Conservation (phyloP, 2,329 filamentous ascomycete species). For the Davidsoniella neocaledoniae region DNA sequence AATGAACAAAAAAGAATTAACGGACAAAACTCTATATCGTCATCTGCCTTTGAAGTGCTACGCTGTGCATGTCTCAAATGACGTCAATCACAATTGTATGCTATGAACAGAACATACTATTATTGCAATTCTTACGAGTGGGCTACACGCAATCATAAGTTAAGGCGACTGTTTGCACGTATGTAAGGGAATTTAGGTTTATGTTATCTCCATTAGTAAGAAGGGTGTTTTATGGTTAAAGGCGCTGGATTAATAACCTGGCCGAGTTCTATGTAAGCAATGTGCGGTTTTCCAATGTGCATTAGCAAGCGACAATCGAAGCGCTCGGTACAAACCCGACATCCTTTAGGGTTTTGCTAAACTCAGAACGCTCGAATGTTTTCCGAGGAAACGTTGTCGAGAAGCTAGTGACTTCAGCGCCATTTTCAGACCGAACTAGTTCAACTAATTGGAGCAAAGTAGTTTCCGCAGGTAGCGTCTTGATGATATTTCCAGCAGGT, state of each 20-base stretch:
- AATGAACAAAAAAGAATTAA: slow-evolving; percentile 14
- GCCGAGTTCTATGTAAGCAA: no score
- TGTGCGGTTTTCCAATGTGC: no score
- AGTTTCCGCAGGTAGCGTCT: slow-evolving; percentile 75
- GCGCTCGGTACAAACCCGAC: slow-evolving; percentile 79
- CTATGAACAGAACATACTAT: no score
- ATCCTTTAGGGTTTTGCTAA: slow-evolving; percentile 84
- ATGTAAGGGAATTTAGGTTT: no score
- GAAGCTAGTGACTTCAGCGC: slow-evolving; percentile 56
- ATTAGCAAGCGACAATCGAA: slow-evolving; percentile 34
- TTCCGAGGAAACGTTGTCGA: slow-evolving; percentile 78
- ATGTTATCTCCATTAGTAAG: no score
- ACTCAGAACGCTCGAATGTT: slow-evolving; percentile 55
- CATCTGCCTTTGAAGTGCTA: neutral
- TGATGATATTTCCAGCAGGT: slow-evolving; percentile 55
- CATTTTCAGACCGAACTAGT: slow-evolving; percentile 54
- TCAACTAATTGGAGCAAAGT: slow-evolving; percentile 87
- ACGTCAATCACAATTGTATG: no score
- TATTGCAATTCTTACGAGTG: no score
- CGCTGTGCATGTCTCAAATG: neutral
- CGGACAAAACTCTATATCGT: neutral
- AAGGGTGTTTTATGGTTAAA: no score
- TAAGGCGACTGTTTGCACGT: no score
- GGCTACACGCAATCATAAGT: no score
- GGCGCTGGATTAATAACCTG: no score